Base-by-base conservation (phyloP, 352 stramenopile species). In the Phytophthora syringae region DNA sequence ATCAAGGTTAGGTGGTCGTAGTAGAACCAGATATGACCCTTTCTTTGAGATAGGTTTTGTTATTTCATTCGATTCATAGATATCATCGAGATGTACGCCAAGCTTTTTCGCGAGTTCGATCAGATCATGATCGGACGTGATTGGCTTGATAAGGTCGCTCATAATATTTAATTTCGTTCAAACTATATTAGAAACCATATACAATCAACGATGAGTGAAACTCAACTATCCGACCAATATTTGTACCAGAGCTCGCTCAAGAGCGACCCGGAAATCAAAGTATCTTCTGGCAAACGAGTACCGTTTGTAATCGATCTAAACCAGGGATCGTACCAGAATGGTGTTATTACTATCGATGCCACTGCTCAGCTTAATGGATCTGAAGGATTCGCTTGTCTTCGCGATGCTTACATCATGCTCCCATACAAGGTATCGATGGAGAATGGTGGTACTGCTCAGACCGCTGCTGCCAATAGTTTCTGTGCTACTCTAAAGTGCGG, bases 321-420 rank as follows among this genome's bases (percentile, higher is more conserved):
- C 12, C 52, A 52, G 40, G 42, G 42, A 15, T 61, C 53, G 27
- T 62, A 62, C 16, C 30, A 48, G 16, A 54, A 62, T 48, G 54
- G 54, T 49, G 43, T 62, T 49, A 62, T 62, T 24, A 62, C 54
- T 11, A 60, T 60, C 21, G 52, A 60, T 45, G 52, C 39, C 11
- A 62, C 54, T 3, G 16, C 22, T 39, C 22, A 70, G 24, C 24
- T 53, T 42, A 39, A 52, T 27, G 58, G 45, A 15, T 18, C 27
- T 30, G 27, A 54, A 32, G 51, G 52, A 24, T 56, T 49, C 24
- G 18, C 47, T 24, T 52, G 27, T 4, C 48, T 60, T 51, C 52
- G 37, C 44, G 60, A 54, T 65, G 42, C 54, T 7, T 62, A 70
- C 44, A 70, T 52, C 2, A 54, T 65, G 25, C 30, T 64, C 18